These are phyloP conservation scores for Aspergillus alliaceus DNA, from an alignment of 2,329 filamentous ascomycete species.

Conservation along the genomic window DNA sequence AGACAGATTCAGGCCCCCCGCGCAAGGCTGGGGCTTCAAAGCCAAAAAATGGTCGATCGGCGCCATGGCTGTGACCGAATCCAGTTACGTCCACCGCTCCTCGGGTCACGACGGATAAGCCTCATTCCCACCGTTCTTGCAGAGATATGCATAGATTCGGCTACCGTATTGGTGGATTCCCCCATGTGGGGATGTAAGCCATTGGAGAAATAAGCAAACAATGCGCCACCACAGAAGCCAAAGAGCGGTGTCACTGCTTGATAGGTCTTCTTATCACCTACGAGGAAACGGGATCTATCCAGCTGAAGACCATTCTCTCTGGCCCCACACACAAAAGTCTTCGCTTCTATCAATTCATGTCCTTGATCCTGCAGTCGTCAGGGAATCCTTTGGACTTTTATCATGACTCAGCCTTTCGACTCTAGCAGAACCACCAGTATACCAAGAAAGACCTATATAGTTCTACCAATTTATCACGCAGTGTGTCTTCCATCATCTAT, in stretches of 20 bases:
- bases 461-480: not conserved
- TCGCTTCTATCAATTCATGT: not conserved
- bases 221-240: slow-evolving; percentile 2
- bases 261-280: too few relatives aligned
- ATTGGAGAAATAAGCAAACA: not conserved
- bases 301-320: not conserved
- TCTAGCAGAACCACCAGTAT: too few relatives aligned
- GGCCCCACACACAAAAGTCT: not conserved
- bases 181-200: not conserved
- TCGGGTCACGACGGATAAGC: not conserved
- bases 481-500: not conserved
- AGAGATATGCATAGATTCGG: not conserved
- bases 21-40: not conserved
- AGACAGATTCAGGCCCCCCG: not conserved
- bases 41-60: not conserved
- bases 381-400: too few relatives aligned
- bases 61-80: not conserved
- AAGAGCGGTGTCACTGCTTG: slow-evolving; percentile 17
- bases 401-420: too few relatives aligned
- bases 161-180: slow-evolving; percentile 1
- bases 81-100: not conserved
- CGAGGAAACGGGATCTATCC: too few relatives aligned
- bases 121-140: not conserved
- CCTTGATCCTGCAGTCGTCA: not conserved
- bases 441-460: too few relatives aligned